Evolutionary conservation across 257 asterid genomes (phyloP), one percentile per base, ranked within the genome.

Genomic region (Solanum chiquidenum): DNA sequence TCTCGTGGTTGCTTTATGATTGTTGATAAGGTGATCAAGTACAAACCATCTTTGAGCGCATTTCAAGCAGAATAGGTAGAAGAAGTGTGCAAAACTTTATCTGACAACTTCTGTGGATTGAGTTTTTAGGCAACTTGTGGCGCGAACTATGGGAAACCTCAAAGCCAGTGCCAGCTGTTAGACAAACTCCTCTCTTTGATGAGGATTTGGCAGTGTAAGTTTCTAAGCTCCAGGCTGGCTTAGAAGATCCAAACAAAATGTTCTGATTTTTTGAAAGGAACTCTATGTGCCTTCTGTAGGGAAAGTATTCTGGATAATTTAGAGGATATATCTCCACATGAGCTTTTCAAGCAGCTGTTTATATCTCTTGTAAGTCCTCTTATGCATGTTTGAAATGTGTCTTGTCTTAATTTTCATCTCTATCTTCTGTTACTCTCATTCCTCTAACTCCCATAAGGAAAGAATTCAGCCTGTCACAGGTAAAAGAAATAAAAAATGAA

Each of bases 151-250:
- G 99, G 99, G 99, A 95, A 92, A 93, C 99, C 66, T 91, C 99
- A 87, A 97, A 97, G 90, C 95, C 98, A 71, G 92, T 97, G 83
- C 99, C 99, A 73, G 98, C 99, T 49, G 96, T 94, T 88, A 92
- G 91, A 90, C 99, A 97, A 88, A 89, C 97, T 68, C 99, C 99
- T 64, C 98, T 97, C 86, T 97, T 93, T 90, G 99, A 97, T 71
- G 99, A 97, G 93, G 99, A 97, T 91, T 92, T 97, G 89, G 98
- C 98, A 75, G 99, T 96, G 99, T 97, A 91, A 94, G 98, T 91
- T 91, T 87, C 90, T 29, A 49, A 80, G 85, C 12, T 80, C 69
- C 68, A 18, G 68, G 42, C 21, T 13, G 4, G 29, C 68, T 18
- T 5, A 29, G 69, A 80, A 29, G 69, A 46, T 80, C 68, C 33